Conservation (phyloP, 805 yeast species). For the Schwanniomyces pseudopolymorphus region DNA sequence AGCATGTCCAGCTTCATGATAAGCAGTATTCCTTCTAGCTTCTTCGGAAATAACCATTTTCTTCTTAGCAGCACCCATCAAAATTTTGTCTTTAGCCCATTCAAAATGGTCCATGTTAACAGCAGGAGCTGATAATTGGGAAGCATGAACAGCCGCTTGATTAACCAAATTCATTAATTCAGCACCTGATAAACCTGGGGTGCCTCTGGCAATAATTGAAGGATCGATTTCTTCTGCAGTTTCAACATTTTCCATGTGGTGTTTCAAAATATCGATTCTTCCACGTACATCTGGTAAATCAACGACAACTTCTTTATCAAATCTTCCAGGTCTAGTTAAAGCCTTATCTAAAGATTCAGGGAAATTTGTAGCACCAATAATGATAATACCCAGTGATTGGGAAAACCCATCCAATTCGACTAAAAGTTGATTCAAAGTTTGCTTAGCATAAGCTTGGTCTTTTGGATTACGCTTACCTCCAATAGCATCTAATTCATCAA, state of each 20-base stretch:
- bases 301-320: constrained; percentile 92
- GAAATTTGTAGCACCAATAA: constrained; percentile 97
- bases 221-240: constrained; percentile 84
- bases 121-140: constrained; percentile 85
- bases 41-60: constrained; percentile 98
- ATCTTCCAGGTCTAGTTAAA: constrained; percentile 96
- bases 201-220: constrained; percentile 88
- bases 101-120: constrained; percentile 92
- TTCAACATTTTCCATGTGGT: constrained; percentile 89
- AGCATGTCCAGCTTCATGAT: constrained; percentile 99
- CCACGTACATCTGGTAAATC: constrained; percentile 98
- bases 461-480: constrained; percentile 97
- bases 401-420: constrained; percentile 96
- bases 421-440: constrained; percentile 90
- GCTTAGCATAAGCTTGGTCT: constrained; percentile 98
- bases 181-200: constrained; percentile 98
- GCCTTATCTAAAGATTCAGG: constrained; percentile 97
- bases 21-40: constrained; percentile 89
- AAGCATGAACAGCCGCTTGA: constrained; percentile 97
- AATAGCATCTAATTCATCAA: constrained; percentile 97
- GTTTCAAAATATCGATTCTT: constrained; percentile 85
- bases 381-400: constrained; percentile 88
- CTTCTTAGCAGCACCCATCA: constrained; percentile 97
- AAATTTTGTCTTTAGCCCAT: constrained; percentile 98
- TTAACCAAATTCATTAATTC: constrained; percentile 93